Evolutionary conservation across 2,329 filamentous ascomycete species (phyloP).

Genomic region (Dichotomopilus funicola): DNA sequence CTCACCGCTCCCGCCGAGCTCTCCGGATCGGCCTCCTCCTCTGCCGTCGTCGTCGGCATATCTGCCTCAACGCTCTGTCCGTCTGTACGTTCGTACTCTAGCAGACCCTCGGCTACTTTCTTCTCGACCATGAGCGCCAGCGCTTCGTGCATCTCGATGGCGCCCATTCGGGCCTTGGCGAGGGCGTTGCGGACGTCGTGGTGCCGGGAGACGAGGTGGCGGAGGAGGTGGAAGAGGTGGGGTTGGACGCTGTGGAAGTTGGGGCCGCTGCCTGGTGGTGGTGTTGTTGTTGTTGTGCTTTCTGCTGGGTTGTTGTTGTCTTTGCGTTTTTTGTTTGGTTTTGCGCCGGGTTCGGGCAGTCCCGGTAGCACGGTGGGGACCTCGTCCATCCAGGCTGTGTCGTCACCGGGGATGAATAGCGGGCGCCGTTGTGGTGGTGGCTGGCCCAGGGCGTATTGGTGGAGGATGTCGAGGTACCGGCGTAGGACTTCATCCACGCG

Average conservation of each 20-base stretch:
- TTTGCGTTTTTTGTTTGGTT: conserved; percentile 36
- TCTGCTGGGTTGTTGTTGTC: conserved; percentile 24
- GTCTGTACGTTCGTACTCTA: conserved; percentile 55
- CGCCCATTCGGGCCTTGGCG: conserved; percentile 60
- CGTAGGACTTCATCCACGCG: conserved; percentile 81
- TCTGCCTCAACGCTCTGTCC: conserved; percentile 43
- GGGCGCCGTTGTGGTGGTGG: conserved; percentile 61
- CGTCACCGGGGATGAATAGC: conserved; percentile 63
- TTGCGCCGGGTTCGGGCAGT: conserved; percentile 42
- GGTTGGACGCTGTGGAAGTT: conserved; percentile 81
- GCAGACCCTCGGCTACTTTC: conserved; percentile 64
- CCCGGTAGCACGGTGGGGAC: conserved; percentile 5
- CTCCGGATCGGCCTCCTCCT: conserved; percentile 40
- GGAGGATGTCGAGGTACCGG: conserved; percentile 84
- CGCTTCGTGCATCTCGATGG: conserved; percentile 70
- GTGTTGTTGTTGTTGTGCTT: conserved; percentile 18
- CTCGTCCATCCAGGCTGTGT: conserved; percentile 40
- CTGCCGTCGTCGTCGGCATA: conserved; percentile 19
- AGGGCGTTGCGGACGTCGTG: conserved; percentile 82
- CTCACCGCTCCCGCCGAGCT: conserved; percentile 63
- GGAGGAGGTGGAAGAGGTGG: conserved; percentile 86
- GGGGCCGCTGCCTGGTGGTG: conserved; percentile 35
- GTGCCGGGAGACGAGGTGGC: conserved; percentile 72
- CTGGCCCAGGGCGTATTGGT: conserved; percentile 64
- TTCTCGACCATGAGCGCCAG: conserved; percentile 70